Evolutionary conservation across 1,139 yeast genomes (phyloP).

Genomic region (Lodderomyces pseudojiufengensis): DNA sequence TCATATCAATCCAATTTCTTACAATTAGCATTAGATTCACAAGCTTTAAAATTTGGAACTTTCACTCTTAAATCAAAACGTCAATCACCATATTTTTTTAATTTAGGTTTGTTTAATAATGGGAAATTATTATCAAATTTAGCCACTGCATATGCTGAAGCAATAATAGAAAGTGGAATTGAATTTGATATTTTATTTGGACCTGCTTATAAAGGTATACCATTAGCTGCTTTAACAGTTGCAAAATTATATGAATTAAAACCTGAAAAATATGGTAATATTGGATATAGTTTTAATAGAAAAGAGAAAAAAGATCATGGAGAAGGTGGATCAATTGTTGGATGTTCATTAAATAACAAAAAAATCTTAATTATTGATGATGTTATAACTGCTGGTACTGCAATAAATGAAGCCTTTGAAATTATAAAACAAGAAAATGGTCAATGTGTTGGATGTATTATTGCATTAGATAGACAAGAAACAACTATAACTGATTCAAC

Average conservation of each 20-base stretch:
- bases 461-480: slow-evolving; percentile 95
- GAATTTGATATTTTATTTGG: slow-evolving; percentile 92
- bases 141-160: slow-evolving; percentile 85
- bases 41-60: slow-evolving; percentile 81
- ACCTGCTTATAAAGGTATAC: slow-evolving; percentile 97
- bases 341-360: slow-evolving; percentile 68
- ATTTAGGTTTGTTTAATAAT: slow-evolving; percentile 82
- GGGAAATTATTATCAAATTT: slow-evolving; percentile 74
- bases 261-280: slow-evolving; percentile 63
- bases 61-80: slow-evolving; percentile 93
- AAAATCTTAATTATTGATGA: slow-evolving; percentile 85
- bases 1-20: slow-evolving; percentile 64
- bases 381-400: slow-evolving; percentile 98
- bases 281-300: slow-evolving; percentile 75
- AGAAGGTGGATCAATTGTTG: slow-evolving; percentile 95
- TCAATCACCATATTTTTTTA: slow-evolving; percentile 93
- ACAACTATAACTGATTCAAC: slow-evolving; percentile 61
- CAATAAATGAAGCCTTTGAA: slow-evolving; percentile 88
- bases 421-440: slow-evolving; percentile 74
- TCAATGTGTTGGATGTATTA: slow-evolving; percentile 73
- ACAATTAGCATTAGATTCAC: slow-evolving; percentile 73
- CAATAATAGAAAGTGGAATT: slow-evolving; percentile 74
- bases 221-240: slow-evolving; percentile 88
- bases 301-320: slow-evolving; percentile 98
- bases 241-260: slow-evolving; percentile 89